Conservation (phyloP, 768 basidiomycete genomes). For the Cubamyces lactineus region DNA sequence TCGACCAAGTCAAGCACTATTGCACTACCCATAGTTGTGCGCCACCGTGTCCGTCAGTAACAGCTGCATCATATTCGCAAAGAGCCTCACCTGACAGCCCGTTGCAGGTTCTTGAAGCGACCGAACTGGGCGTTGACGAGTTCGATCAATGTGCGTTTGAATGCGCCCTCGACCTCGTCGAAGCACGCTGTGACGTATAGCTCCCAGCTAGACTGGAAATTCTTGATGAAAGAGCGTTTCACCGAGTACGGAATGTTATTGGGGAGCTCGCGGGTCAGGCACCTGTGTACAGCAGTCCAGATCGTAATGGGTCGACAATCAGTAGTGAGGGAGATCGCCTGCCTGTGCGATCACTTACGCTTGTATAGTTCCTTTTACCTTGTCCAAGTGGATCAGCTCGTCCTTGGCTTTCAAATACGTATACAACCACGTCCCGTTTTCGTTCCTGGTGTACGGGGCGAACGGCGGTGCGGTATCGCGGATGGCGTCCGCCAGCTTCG, state of each 20-base stretch:
- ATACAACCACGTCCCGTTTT: constrained; percentile 6
- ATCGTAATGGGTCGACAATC: background rate
- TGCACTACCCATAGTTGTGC: background rate
- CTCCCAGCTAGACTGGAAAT: constrained; percentile 43
- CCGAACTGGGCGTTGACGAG: constrained; percentile 42
- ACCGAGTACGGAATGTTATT: constrained; percentile 48
- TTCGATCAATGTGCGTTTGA: constrained; percentile 33
- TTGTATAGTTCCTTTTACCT: constrained; percentile 39
- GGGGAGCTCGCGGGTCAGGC: constrained; percentile 47
- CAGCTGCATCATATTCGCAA: no score
- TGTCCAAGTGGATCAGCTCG: constrained; percentile 31
- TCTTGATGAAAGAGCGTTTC: constrained; percentile 43
- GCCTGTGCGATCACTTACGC: constrained; percentile 33
- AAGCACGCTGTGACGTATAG: constrained; percentile 40
- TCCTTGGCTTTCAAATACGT: background rate
- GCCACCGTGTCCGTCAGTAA: no score
- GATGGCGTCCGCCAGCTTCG: constrained; percentile 39
- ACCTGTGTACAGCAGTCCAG: constrained; percentile 28
- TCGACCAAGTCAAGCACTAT: constrained; percentile 4
- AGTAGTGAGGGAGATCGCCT: background rate
- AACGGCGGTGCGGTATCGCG: constrained; percentile 47
- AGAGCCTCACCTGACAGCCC: constrained; percentile 37
- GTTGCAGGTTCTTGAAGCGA: constrained; percentile 40
- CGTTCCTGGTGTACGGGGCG: constrained; percentile 30
- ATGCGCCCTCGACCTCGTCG: constrained; percentile 36